These are phyloP conservation scores for Cyanodermella asteris DNA, from an alignment of 2,329 filamentous ascomycete species.

Conservation along the genomic window DNA sequence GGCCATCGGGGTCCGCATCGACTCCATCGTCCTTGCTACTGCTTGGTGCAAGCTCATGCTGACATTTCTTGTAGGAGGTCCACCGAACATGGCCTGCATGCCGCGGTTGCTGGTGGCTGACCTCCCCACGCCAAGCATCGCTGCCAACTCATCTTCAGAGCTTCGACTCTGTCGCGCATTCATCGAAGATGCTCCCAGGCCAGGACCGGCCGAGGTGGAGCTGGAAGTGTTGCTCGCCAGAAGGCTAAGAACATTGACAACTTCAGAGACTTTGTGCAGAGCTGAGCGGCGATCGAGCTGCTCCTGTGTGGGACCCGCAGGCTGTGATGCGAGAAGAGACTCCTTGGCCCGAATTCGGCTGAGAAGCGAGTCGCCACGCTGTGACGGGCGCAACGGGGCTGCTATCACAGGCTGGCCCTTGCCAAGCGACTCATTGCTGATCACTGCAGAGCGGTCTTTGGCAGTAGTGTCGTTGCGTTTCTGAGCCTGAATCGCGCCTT, in stretches of 20 bases:
- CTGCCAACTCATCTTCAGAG: constrained; percentile 14
- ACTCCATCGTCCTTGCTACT: too few species aligned
- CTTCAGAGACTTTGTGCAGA: constrained; percentile 44
- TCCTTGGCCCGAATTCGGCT: constrained; percentile 58
- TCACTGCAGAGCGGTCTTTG: neutral
- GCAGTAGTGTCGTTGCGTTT: constrained; percentile 11
- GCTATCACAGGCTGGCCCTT: constrained; percentile 9
- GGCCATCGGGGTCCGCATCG: constrained; percentile 30
- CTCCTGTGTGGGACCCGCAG: constrained; percentile 24
- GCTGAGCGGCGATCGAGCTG: constrained; percentile 41
- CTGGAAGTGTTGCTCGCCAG: constrained; percentile 22
- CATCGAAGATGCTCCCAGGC: constrained; percentile 12
- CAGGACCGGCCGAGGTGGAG: neutral
- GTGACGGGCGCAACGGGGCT: constrained; percentile 11
- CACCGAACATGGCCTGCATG: constrained; percentile 39
- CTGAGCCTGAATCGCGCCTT: constrained; percentile 32
- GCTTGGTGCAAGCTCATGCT: too few species aligned
- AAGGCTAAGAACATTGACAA: constrained; percentile 45
- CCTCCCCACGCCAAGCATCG: constrained; percentile 30
- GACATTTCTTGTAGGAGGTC: constrained; percentile 44
- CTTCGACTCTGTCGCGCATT: constrained; percentile 11
- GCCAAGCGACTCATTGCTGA: constrained; percentile 4
- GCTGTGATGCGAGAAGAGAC: constrained; percentile 23
- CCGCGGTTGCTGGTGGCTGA: too few species aligned
- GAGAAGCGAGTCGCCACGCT: constrained; percentile 29